Conservation (phyloP, 1,284 basidiomycete genomes). For the Marasmius fiardii region DNA sequence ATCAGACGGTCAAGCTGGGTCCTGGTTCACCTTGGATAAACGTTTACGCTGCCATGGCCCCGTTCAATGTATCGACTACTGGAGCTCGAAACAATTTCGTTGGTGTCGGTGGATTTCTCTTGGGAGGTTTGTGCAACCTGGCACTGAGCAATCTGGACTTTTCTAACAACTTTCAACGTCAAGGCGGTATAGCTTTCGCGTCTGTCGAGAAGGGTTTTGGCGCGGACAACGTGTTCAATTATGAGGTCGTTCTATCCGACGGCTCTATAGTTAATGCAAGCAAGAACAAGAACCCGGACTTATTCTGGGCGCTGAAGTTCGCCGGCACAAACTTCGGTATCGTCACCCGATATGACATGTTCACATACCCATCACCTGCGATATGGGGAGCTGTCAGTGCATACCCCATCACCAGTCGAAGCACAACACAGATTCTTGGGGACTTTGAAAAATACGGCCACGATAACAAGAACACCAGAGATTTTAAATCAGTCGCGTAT, state of each 20-base stretch:
- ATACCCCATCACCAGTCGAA: neutral
- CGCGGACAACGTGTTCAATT: conserved; percentile 17
- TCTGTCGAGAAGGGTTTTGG: conserved; percentile 15
- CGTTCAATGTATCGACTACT: conserved; percentile 26
- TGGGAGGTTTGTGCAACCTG: conserved; percentile 27
- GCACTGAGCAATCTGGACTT: too few species aligned
- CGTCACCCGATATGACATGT: conserved; percentile 21
- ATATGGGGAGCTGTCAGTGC: conserved; percentile 16
- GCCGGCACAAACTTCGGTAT: conserved; percentile 21
- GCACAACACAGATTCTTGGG: too few species aligned
- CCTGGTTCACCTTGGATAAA: conserved; percentile 32
- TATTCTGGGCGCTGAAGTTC: conserved; percentile 17
- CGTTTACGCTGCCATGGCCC: conserved; percentile 27
- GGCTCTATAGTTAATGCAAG: conserved; percentile 17
- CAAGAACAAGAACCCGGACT: conserved; percentile 12
- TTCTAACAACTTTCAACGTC: too few species aligned
- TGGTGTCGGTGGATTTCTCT: conserved; percentile 30
- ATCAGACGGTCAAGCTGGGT: conserved; percentile 24
- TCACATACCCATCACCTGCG: conserved; percentile 12
- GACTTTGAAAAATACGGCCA: neutral
- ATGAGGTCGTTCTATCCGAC: conserved; percentile 19
- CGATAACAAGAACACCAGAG: neutral
- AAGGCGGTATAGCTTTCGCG: conserved; percentile 19
- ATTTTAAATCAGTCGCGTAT: neutral
- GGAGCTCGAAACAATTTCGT: conserved; percentile 31